Evolutionary conservation across 441 rosid genomes (phyloP).

Genomic region (Populus hybrid): DNA sequence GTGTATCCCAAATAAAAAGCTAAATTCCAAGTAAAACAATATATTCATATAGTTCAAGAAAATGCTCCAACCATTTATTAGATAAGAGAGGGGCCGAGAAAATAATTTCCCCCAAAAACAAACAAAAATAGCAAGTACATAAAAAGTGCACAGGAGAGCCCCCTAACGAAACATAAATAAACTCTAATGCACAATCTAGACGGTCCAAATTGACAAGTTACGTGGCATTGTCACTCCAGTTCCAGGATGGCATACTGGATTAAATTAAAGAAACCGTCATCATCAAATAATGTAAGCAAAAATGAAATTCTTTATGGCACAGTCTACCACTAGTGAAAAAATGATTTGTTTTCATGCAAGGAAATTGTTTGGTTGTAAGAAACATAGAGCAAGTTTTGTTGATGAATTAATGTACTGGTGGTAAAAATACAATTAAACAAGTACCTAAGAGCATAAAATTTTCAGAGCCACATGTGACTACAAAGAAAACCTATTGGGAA

Average conservation of each 20-base stretch:
- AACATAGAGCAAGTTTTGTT: background rate
- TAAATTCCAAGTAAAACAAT: background rate
- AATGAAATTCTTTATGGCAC: background rate
- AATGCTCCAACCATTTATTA: background rate
- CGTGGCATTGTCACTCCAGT: too few relatives aligned
- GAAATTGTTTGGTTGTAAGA: background rate
- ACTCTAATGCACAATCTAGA: too few relatives aligned
- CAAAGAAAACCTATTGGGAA: background rate
- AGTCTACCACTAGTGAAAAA: background rate
- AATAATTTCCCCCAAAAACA: background rate
- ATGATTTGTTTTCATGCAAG: background rate
- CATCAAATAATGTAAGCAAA: background rate
- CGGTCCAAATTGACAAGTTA: too few relatives aligned
- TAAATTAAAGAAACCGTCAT: background rate
- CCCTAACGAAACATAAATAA: too few relatives aligned
- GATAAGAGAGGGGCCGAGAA: background rate
- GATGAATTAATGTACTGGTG: too few relatives aligned
- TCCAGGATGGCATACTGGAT: too few relatives aligned
- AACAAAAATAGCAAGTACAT: background rate
- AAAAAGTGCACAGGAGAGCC: background rate
- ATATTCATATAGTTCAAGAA: background rate
- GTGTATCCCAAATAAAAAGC: too few relatives aligned
- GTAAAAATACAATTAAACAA: background rate
- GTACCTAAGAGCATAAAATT: background rate
- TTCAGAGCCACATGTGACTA: background rate